Evolutionary conservation across 2,329 filamentous ascomycete species (phyloP).

Genomic region (Fusarium chaquense): DNA sequence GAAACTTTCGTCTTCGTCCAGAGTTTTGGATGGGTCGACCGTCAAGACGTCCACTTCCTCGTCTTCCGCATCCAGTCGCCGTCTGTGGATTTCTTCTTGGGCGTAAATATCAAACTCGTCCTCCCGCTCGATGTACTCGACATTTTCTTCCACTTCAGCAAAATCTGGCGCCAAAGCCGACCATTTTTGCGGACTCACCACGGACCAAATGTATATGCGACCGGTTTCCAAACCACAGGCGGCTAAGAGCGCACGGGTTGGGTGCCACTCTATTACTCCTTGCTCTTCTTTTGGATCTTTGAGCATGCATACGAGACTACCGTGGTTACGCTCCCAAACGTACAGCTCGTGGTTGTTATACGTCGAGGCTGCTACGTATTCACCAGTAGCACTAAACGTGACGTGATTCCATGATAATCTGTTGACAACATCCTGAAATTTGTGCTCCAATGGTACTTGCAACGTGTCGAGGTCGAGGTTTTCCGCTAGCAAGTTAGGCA

Average conservation of each 20-base stretch:
- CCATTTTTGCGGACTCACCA: constrained; percentile 95
- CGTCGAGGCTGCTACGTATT: constrained; percentile 96
- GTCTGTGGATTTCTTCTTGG: constrained; percentile 92
- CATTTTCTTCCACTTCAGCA: constrained; percentile 96
- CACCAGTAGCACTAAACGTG: constrained; percentile 91
- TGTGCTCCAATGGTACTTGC: constrained; percentile 92
- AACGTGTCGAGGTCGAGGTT: constrained; percentile 87
- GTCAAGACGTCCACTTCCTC: constrained; percentile 93
- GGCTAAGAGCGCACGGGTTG: constrained; percentile 84
- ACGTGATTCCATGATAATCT: constrained; percentile 96
- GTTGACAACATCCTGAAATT: constrained; percentile 98
- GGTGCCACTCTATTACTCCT: constrained; percentile 97
- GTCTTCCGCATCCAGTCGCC: constrained; percentile 89
- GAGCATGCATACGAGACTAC: constrained; percentile 94
- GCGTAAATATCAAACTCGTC: constrained; percentile 99
- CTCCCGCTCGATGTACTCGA: constrained; percentile 94
- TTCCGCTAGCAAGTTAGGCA: constrained; percentile 79
- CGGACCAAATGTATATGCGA: constrained; percentile 95
- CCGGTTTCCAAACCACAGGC: constrained; percentile 94
- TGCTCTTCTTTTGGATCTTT: constrained; percentile 97
- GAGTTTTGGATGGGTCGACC: constrained; percentile 73
- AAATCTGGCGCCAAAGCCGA: constrained; percentile 97
- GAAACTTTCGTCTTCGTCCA: constrained; percentile 74
- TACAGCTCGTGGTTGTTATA: constrained; percentile 99
- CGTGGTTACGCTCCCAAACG: constrained; percentile 95